Evolutionary conservation across 2,329 filamentous ascomycete species (phyloP).

Genomic region (Microcyclosporella mali): DNA sequence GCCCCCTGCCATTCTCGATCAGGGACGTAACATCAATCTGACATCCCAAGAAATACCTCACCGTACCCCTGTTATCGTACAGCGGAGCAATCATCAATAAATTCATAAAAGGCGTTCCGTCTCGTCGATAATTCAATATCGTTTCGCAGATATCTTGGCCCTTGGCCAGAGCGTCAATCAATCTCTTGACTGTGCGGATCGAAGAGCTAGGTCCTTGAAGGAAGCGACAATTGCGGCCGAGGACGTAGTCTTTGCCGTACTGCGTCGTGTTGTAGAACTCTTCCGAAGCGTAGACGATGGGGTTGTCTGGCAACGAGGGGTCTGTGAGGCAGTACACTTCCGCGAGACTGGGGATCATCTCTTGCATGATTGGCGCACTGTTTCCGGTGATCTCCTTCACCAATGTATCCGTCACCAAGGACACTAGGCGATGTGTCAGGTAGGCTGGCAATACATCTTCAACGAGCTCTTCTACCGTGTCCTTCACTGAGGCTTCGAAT

Average conservation of each 20-base stretch:
- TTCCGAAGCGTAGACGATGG: slow-evolving; percentile 42
- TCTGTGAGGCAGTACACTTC: slow-evolving; percentile 44
- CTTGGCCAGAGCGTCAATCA: slow-evolving; percentile 32
- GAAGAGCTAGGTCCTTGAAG: slow-evolving; percentile 39
- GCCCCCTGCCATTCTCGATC: slow-evolving; percentile 32
- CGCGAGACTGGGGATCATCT: slow-evolving; percentile 38
- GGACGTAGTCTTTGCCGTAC: slow-evolving; percentile 38
- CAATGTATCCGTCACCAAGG: slow-evolving; percentile 37
- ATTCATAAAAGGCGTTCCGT: slow-evolving; percentile 39
- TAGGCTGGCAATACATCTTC: slow-evolving; percentile 39
- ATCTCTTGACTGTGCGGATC: slow-evolving; percentile 25
- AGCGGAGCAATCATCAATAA: slow-evolving; percentile 37
- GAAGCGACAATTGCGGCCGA: slow-evolving; percentile 42
- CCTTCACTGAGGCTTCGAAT: slow-evolving; percentile 32
- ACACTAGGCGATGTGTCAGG: slow-evolving; percentile 37
- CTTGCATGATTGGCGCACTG: slow-evolving; percentile 35
- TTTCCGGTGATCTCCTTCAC: slow-evolving; percentile 41
- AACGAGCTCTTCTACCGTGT: slow-evolving; percentile 31
- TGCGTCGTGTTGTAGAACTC: slow-evolving; percentile 42
- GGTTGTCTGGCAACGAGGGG: slow-evolving; percentile 39
- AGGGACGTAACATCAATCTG: slow-evolving; percentile 37
- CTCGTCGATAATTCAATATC: slow-evolving; percentile 39
- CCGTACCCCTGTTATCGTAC: slow-evolving; percentile 37
- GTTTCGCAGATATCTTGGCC: slow-evolving; percentile 41
- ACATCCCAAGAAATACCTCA: slow-evolving; percentile 37